phyloP scores from a whole-genome alignment of 805 yeast genomes.

The Metschnikowia santaceciliae region DNA sequence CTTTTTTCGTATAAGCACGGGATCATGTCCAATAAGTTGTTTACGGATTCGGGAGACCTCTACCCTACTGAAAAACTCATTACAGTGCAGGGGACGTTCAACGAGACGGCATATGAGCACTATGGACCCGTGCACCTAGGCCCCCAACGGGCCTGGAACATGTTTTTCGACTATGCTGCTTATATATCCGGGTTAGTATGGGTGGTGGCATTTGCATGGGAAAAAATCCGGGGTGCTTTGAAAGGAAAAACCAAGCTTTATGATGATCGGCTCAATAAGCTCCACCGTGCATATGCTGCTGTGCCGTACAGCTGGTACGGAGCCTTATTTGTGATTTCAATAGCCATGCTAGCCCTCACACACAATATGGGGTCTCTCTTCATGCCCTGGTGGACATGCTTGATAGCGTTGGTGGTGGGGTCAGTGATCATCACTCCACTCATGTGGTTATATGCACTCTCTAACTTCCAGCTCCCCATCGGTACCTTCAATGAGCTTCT shows the following conservation, averaged over 20 bases:
- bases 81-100: conserved; percentile 37
- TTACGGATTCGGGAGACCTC: conserved; percentile 31
- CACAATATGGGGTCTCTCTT: conserved; percentile 23
- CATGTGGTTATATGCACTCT: conserved; percentile 47
- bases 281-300: conserved; percentile 35
- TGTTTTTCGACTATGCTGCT: conserved; percentile 52
- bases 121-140: conserved; percentile 47
- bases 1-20: conserved; percentile 32
- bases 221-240: conserved; percentile 10
- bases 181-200: conserved; percentile 46
- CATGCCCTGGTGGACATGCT: conserved; percentile 42
- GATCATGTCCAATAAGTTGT: conserved; percentile 45
- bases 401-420: conserved; percentile 43
- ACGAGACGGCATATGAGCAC: conserved; percentile 41
- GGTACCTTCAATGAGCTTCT: conserved; percentile 50
- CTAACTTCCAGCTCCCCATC: conserved; percentile 50
- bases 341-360: conserved; percentile 7
- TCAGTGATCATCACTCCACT: conserved; percentile 45
- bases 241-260: conserved; percentile 13
- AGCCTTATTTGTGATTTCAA: conserved; percentile 31
- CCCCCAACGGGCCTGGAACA: conserved; percentile 47
- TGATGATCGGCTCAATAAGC: conserved; percentile 42
- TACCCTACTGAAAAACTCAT: conserved; percentile 43
- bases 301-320: conserved; percentile 46
- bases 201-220: conserved; percentile 39